A percentile compares a stretch with the other conserved stretches of the same genome.
phyloP scores from a whole-genome alignment of 129 eudicot genomes.

The Deinandra increscens region DNA sequence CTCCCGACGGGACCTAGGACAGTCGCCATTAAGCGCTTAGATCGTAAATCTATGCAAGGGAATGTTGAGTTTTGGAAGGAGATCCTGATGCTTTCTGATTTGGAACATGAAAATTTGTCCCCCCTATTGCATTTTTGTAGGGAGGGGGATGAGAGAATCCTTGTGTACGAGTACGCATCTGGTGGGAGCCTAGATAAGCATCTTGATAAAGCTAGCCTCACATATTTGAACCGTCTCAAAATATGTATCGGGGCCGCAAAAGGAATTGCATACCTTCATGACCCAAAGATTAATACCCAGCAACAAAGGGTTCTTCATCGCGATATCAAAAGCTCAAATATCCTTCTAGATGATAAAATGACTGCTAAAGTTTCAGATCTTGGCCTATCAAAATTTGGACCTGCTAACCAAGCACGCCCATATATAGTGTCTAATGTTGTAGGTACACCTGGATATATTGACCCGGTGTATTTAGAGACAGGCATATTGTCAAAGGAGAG shows the following conservation, averaged over 20 bases:
- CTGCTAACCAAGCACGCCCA: constrained; percentile 19
- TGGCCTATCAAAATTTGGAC: constrained; percentile 20
- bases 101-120: constrained; percentile 6
- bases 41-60: constrained; percentile 7
- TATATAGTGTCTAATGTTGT: background rate
- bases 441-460: too few species aligned
- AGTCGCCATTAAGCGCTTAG: constrained; percentile 17
- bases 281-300: background rate
- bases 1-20: background rate
- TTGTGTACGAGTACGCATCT: constrained; percentile 23
- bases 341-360: constrained; percentile 17
- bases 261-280: constrained; percentile 20
- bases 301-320: constrained; percentile 20
- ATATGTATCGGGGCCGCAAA: constrained; percentile 19
- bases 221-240: constrained; percentile 6
- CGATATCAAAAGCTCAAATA: constrained; percentile 17
- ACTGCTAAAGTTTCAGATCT: constrained; percentile 19
- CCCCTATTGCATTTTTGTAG: constrained; percentile 14
- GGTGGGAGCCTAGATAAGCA: constrained; percentile 14
- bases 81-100: background rate
- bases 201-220: constrained; percentile 7
- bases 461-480: constrained; percentile 19
- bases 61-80: constrained; percentile 30
- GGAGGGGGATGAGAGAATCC: constrained; percentile 23
- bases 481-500: too few species aligned